Percentiles rank a stretch among this genome's conserved stretches.
Evolutionary conservation across 345 rosid species (phyloP).

Genomic region (Citrus medica): DNA sequence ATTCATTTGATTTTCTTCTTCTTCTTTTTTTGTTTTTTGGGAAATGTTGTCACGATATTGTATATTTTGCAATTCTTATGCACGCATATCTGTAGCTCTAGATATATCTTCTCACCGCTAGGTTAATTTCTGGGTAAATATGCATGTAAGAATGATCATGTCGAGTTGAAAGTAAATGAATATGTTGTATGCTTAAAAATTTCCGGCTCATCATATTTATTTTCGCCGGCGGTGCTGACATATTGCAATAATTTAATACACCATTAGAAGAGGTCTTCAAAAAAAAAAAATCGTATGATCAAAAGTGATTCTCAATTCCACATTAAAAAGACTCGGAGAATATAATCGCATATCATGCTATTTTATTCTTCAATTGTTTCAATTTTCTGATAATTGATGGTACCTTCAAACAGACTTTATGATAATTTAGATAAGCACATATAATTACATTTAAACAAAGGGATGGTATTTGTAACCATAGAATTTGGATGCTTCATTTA

Average conservation of each 20-base stretch:
- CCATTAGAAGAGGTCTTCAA: too few species aligned
- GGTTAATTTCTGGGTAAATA: too few species aligned
- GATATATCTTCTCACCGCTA: too few species aligned
- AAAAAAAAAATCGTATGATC: background rate
- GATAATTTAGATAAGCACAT: background rate
- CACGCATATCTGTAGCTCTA: background rate
- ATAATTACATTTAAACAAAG: background rate
- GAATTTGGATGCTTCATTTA: background rate
- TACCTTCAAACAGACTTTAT: background rate
- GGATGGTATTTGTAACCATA: background rate
- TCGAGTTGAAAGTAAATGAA: too few species aligned
- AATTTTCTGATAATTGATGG: background rate
- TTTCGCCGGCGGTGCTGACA: too few species aligned
- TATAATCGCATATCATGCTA: background rate
- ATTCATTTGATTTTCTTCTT: conserved; percentile 3
- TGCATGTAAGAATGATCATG: too few species aligned
- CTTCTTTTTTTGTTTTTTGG: background rate
- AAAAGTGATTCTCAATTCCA: background rate
- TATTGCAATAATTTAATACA: too few species aligned
- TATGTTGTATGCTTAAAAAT: too few species aligned
- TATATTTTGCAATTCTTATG: conserved; percentile 9
- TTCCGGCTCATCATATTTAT: too few species aligned
- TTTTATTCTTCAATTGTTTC: background rate
- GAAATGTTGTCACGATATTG: background rate
- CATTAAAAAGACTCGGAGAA: background rate